Conservation (phyloP, 139 green algal genomes). For the Micractinium sp. region DNA sequence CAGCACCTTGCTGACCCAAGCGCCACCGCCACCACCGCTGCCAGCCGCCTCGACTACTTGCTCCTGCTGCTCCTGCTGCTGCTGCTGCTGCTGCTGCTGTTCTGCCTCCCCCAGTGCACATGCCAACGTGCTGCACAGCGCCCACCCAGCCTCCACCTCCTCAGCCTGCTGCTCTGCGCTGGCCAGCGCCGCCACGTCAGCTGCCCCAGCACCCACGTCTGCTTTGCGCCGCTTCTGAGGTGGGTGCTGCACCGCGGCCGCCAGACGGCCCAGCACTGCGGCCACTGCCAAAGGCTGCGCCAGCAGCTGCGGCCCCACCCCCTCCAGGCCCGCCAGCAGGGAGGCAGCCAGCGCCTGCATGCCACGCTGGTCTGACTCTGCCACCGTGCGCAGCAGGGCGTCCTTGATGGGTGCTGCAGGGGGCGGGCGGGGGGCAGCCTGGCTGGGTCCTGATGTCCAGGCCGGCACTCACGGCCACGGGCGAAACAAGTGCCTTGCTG, state of each 20-base stretch:
- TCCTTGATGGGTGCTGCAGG: neutral
- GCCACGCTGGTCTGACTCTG: neutral
- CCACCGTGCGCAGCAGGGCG: neutral
- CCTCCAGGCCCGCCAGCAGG: slow-evolving; percentile 11
- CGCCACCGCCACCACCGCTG: neutral
- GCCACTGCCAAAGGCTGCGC: neutral
- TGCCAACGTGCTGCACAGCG: neutral
- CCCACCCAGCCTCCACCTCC: slow-evolving; percentile 16
- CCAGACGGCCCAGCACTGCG: slow-evolving; percentile 1
- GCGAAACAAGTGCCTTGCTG: too few relatives aligned
- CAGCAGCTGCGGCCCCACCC: neutral
- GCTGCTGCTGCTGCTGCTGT: too few relatives aligned
- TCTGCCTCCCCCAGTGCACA: neutral
- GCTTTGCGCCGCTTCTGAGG: neutral
- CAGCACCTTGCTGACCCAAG: neutral
- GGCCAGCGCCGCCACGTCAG: neutral
- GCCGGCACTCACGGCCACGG: too few relatives aligned
- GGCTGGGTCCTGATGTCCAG: too few relatives aligned
- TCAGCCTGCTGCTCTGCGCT: neutral
- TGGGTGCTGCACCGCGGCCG: neutral
- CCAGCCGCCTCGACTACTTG: neutral
- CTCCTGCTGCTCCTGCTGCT: neutral
- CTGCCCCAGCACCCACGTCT: neutral
- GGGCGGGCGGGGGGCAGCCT: neutral
- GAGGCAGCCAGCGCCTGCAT: neutral